A percentile compares a stretch with the other conserved stretches of the same genome.
These are phyloP conservation scores for Discostella stelligera DNA, from an alignment of 352 stramenopile genomes.

Conservation along the genomic window DNA sequence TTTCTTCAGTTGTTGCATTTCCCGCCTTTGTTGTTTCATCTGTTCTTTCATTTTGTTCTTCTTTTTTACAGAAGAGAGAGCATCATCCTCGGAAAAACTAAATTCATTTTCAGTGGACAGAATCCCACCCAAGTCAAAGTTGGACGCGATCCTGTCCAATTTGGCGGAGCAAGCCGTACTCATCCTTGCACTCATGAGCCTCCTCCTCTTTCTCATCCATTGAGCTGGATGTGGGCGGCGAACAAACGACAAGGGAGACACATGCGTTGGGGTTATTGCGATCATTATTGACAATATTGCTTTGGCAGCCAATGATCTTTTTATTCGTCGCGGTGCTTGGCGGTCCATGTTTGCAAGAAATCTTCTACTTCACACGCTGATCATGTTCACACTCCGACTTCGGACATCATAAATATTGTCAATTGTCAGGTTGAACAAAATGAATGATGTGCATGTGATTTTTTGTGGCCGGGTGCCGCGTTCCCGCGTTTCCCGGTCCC, in stretches of 20 bases:
- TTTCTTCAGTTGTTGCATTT: conserved; percentile 21
- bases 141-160: conserved; percentile 42
- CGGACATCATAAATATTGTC: no score
- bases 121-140: conserved; percentile 52
- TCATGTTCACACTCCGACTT: no score
- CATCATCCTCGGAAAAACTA: conserved; percentile 3
- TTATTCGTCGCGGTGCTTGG: neutral
- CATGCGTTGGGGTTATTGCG: neutral
- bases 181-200: neutral
- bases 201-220: neutral
- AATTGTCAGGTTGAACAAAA: neutral
- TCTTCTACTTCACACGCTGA: neutral
- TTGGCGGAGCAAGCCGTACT: conserved; percentile 34
- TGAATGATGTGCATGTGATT: no score
- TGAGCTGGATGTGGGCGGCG: neutral
- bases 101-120: conserved; percentile 39
- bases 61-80: conserved; percentile 36
- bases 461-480: no score
- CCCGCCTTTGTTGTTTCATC: conserved; percentile 33
- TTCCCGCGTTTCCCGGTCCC: no score
- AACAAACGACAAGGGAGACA: neutral
- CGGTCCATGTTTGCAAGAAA: neutral
- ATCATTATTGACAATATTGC: neutral
- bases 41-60: conserved; percentile 41
- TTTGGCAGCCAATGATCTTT: neutral